Base-by-base conservation (phyloP, 1,284 basidiomycete species). In the Chiua sp. region DNA sequence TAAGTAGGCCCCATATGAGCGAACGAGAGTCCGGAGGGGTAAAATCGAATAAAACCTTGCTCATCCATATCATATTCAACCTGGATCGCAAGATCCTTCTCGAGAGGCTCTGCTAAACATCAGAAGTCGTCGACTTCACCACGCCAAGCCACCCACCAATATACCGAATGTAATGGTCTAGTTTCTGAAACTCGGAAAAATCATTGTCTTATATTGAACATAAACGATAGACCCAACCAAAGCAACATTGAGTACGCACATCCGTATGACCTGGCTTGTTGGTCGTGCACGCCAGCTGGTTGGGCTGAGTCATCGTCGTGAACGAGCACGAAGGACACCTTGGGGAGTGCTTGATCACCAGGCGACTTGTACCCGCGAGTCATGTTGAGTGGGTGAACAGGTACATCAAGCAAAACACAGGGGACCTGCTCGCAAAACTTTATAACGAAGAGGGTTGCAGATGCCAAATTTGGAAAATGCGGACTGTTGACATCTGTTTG, bases 1-100 rank as follows among this genome's bases (percentile, higher is more conserved):
- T 23, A 51, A 18, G 12, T n/a, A 46, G 33, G 39, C 53, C 49
- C 46, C 47, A 15, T 37, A 52, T 54, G 53, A 60, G 57, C 28
- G 48, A 55, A 57, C 51, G 26, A 6, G 28, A 28, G 30, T 22
- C 39, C 16, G 46, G 26, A 39, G 51, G 12, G 35, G 48, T 7
- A 55, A 47, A 23, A n/a, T 49, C 28, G n/a, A 66, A 77, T 55
- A 46, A 7, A 47, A 93, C 94, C 96, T 86, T 98, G 97, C 73
- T 98, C 98, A 72, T 99, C 98, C 96, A 99, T 99, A 74, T 99
- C 98, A 80, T 99, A 99, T 75, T 99, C 98, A 51, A 98, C 97
- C 72, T 97, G 95, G 51, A 87, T 86, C 13, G 92, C 91, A 33
- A 98, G 86, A 64, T 99, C 98, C 56, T 86, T 88, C 75, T 99